Conservation (phyloP, 345 rosid genomes). For the Acer negundo region DNA sequence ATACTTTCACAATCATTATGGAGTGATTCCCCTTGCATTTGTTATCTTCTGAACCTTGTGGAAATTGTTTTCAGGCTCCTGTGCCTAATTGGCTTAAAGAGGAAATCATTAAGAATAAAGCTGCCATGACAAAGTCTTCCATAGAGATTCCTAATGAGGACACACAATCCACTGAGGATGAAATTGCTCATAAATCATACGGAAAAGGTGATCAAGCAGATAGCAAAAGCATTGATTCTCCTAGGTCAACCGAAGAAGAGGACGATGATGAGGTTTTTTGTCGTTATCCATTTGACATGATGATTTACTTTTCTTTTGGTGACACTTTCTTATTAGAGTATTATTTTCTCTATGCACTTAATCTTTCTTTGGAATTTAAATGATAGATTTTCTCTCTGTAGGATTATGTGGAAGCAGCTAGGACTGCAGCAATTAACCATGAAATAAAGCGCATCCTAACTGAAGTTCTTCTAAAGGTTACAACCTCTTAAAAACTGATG, state of each 20-base stretch:
- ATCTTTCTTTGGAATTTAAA: not conserved
- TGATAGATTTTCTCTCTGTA: conserved; percentile 37
- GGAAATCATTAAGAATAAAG: conserved; percentile 85
- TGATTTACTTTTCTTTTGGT: conserved; percentile 14
- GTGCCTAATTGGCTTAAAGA: conserved; percentile 99
- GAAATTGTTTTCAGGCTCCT: conserved; percentile 57
- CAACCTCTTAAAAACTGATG: conserved; percentile 26
- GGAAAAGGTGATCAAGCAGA: conserved; percentile 56
- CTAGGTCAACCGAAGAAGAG: conserved; percentile 78
- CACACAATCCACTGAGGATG: conserved; percentile 60
- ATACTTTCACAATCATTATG: conserved; percentile 8
- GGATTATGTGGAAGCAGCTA: conserved; percentile 82
- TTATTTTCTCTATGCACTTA: conserved; percentile 7
- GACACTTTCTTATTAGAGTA: conserved; percentile 14
- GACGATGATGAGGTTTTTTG: conserved; percentile 81
- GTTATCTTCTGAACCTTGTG: conserved; percentile 25
- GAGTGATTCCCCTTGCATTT: not conserved
- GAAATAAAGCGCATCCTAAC: conserved; percentile 93
- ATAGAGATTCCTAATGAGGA: conserved; percentile 60
- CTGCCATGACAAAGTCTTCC: conserved; percentile 62
- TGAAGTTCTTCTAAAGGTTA: conserved; percentile 93
- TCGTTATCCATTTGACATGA: conserved; percentile 18
- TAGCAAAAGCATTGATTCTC: conserved; percentile 67
- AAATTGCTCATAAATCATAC: conserved; percentile 50
- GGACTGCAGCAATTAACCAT: conserved; percentile 72